Conservation (phyloP, 2,329 filamentous ascomycete species). For the Domatiomyces catenatus region DNA sequence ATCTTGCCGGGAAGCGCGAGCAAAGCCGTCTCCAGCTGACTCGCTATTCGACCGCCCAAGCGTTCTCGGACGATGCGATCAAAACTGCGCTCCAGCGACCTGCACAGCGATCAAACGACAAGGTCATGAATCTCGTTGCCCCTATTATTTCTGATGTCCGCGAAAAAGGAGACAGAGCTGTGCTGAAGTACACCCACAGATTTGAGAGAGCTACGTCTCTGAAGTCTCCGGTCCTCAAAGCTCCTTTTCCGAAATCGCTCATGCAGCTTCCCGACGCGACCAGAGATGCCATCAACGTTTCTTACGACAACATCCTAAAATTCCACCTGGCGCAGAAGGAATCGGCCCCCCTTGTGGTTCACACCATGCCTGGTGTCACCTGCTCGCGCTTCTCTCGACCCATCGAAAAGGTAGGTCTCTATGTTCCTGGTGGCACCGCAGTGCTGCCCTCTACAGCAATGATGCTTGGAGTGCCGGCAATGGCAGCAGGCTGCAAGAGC, state of each 20-base stretch:
- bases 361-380: slow-evolving; percentile 94
- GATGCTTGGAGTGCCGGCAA: slow-evolving; percentile 94
- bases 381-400: slow-evolving; percentile 86
- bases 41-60: slow-evolving; percentile 49
- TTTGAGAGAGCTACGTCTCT: slow-evolving; percentile 92
- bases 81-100: slow-evolving; percentile 66
- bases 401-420: slow-evolving; percentile 90
- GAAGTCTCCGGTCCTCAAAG: slow-evolving; percentile 73
- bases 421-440: slow-evolving; percentile 89
- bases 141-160: slow-evolving; percentile 86
- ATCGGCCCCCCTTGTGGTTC: slow-evolving; percentile 64
- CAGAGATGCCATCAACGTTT: slow-evolving; percentile 79
- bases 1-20: slow-evolving; percentile 31
- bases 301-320: slow-evolving; percentile 82
- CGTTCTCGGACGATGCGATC: slow-evolving; percentile 39
- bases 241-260: slow-evolving; percentile 68
- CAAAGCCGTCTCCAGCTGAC: slow-evolving; percentile 64
- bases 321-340: slow-evolving; percentile 90
- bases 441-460: slow-evolving; percentile 94
- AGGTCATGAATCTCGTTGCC: slow-evolving; percentile 76
- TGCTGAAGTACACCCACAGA: slow-evolving; percentile 90
- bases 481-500: slow-evolving; percentile 91
- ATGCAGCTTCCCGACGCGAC: slow-evolving; percentile 79
- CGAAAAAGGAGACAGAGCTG: slow-evolving; percentile 66
- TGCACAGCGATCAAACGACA: slow-evolving; percentile 86